A percentile compares a stretch with the other conserved stretches of the same genome.
phyloP scores from a whole-genome alignment of 495 filamentous ascomycete species.

The Neurospora terricola region DNA sequence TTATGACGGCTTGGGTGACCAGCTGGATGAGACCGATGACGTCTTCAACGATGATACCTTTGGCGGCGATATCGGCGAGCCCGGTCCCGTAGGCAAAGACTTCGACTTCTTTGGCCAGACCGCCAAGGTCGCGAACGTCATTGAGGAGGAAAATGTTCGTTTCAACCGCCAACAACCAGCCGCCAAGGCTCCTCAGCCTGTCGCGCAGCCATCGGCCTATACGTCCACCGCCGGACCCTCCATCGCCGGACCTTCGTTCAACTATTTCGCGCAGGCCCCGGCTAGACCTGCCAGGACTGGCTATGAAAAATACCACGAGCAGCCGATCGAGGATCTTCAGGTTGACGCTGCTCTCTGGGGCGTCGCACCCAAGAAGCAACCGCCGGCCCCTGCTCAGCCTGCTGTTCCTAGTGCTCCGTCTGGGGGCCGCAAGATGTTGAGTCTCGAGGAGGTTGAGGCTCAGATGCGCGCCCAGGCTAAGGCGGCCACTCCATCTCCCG shows the following conservation, averaged over 20 bases:
- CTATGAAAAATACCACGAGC: constrained; percentile 80
- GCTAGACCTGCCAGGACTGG: constrained; percentile 59
- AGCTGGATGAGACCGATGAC: constrained; percentile 87
- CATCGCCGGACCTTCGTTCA: constrained; percentile 17
- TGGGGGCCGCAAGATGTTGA: constrained; percentile 76
- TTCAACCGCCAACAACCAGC: constrained; percentile 56
- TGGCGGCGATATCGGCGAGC: constrained; percentile 37
- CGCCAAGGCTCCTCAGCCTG: constrained; percentile 24
- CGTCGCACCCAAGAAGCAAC: constrained; percentile 50
- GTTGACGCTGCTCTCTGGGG: constrained; percentile 93
- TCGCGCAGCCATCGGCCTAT: constrained; percentile 19
- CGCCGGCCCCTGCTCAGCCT: constrained; percentile 24
- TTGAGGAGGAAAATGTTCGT: constrained; percentile 81
- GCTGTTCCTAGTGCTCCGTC: constrained; percentile 17
- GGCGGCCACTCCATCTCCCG: constrained; percentile 17
- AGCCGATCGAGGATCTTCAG: constrained; percentile 69
- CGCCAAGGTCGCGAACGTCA: constrained; percentile 69
- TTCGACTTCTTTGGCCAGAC: constrained; percentile 96
- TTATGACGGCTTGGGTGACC: constrained; percentile 89
- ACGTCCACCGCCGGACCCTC: constrained; percentile 6
- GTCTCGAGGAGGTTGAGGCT: constrained; percentile 93
- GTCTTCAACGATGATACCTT: constrained; percentile 99
- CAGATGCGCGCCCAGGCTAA: constrained; percentile 68
- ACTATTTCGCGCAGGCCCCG: constrained; percentile 30
- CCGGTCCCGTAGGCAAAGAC: constrained; percentile 62